Evolutionary conservation across 2,329 filamentous ascomycete genomes (phyloP).

Genomic region (Amylocarpus encephaloides): DNA sequence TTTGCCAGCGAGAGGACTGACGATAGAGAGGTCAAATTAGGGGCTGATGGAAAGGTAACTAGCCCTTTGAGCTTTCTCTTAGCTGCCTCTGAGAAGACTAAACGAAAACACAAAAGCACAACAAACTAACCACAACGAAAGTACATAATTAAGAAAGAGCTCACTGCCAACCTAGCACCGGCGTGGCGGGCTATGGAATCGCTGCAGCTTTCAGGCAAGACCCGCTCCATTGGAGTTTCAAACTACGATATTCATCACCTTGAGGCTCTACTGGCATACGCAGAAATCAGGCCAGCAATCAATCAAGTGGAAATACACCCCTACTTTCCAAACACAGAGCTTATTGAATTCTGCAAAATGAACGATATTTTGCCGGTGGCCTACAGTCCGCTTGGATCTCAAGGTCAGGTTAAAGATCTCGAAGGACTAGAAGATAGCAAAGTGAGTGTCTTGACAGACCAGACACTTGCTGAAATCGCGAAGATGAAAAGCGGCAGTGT

Average conservation of each 20-base stretch:
- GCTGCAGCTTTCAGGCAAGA: constrained; percentile 52
- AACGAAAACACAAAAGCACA: background rate
- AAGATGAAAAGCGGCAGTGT: constrained; percentile 55
- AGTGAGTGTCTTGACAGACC: constrained; percentile 56
- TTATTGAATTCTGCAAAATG: constrained; percentile 59
- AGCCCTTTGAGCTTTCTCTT: background rate
- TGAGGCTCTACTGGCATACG: constrained; percentile 43
- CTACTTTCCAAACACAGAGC: constrained; percentile 62
- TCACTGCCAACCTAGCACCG: constrained; percentile 57
- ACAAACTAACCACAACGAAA: constrained; percentile 17
- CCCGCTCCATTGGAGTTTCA: constrained; percentile 50
- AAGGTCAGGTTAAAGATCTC: constrained; percentile 46
- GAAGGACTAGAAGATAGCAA: constrained; percentile 41
- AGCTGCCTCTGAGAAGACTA: background rate
- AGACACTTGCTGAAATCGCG: constrained; percentile 51
- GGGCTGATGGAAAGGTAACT: constrained; percentile 44
- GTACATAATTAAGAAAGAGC: constrained; percentile 55
- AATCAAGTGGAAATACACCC: constrained; percentile 65
- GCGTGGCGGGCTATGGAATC: constrained; percentile 70
- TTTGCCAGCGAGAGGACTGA: constrained; percentile 68
- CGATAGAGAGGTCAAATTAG: constrained; percentile 53
- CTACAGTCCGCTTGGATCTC: constrained; percentile 62
- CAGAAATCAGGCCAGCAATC: constrained; percentile 42
- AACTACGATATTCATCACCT: constrained; percentile 51
- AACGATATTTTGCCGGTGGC: constrained; percentile 68